phyloP scores from a whole-genome alignment of 2,329 filamentous ascomycete species.

The Incumbomyces lentus region DNA sequence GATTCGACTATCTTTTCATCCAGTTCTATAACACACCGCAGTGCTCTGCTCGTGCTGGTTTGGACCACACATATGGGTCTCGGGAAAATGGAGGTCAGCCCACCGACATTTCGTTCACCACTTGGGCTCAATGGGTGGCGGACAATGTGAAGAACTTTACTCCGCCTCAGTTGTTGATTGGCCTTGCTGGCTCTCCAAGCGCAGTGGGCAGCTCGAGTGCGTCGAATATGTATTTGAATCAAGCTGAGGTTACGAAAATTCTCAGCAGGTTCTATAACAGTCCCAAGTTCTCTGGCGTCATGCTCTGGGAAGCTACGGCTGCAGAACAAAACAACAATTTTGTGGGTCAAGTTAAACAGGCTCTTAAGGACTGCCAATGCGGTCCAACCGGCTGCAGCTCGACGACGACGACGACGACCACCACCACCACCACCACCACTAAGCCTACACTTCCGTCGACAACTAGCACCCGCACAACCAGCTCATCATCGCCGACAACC shows the following conservation, averaged over 20 bases:
- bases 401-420: conserved; percentile 10
- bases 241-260: conserved; percentile 35
- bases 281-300: conserved; percentile 46
- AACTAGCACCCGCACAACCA: no score
- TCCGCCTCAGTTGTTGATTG: conserved; percentile 35
- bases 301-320: conserved; percentile 49
- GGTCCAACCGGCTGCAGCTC: conserved; percentile 5
- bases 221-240: conserved; percentile 36
- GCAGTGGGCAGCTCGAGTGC: conserved; percentile 22
- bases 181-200: conserved; percentile 44
- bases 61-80: conserved; percentile 25
- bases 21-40: conserved; percentile 46
- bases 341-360: conserved; percentile 34
- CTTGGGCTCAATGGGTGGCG: conserved; percentile 35
- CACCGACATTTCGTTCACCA: conserved; percentile 36
- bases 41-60: conserved; percentile 41
- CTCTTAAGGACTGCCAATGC: neutral
- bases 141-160: conserved; percentile 13
- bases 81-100: conserved; percentile 14
- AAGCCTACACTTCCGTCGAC: conserved; percentile 8
- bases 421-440: conserved; percentile 7
- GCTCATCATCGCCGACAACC: neutral
- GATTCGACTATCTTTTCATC: conserved; percentile 45
- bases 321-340: conserved; percentile 35
- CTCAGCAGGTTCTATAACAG: conserved; percentile 33